phyloP scores from a whole-genome alignment of 2,329 filamentous ascomycete genomes.

The Fusarium torreyae region DNA sequence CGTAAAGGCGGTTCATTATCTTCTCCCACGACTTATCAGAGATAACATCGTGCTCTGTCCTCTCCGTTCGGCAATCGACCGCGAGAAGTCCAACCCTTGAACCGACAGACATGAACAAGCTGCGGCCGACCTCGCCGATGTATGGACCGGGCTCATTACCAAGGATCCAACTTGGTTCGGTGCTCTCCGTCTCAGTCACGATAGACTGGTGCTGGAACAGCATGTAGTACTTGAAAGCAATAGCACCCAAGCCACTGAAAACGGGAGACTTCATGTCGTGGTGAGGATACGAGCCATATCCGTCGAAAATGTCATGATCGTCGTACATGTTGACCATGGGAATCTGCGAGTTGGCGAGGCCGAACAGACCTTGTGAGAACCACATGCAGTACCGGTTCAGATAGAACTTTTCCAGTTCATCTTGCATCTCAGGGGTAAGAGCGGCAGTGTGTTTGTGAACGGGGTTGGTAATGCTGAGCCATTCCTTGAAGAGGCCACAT shows the following conservation, averaged over 20 bases:
- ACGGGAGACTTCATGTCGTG: conserved; percentile 93
- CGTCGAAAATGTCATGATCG: conserved; percentile 93
- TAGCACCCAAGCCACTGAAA: conserved; percentile 88
- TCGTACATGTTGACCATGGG: conserved; percentile 99
- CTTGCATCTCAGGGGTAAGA: conserved; percentile 86
- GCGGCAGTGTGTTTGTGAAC: conserved; percentile 83
- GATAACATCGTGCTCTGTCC: conserved; percentile 86
- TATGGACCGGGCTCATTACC: conserved; percentile 88
- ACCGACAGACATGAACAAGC: conserved; percentile 87
- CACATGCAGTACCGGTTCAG: conserved; percentile 90
- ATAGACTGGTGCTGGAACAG: conserved; percentile 97
- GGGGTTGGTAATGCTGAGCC: conserved; percentile 86
- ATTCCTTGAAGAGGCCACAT: conserved; percentile 83
- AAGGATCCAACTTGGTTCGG: conserved; percentile 93
- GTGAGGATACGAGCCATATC: conserved; percentile 93
- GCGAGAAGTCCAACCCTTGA: conserved; percentile 85
- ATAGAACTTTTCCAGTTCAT: conserved; percentile 91
- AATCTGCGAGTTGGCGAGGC: conserved; percentile 93
- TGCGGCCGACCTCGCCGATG: conserved; percentile 88
- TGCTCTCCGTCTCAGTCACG: conserved; percentile 81
- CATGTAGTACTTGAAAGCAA: conserved; percentile 99
- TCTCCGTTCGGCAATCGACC: conserved; percentile 91
- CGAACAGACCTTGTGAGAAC: conserved; percentile 96
- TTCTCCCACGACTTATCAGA: conserved; percentile 86
- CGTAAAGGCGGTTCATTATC: conserved; percentile 87